phyloP scores from a whole-genome alignment of 2,329 filamentous ascomycete genomes.

The Parastagonospora avenae region DNA sequence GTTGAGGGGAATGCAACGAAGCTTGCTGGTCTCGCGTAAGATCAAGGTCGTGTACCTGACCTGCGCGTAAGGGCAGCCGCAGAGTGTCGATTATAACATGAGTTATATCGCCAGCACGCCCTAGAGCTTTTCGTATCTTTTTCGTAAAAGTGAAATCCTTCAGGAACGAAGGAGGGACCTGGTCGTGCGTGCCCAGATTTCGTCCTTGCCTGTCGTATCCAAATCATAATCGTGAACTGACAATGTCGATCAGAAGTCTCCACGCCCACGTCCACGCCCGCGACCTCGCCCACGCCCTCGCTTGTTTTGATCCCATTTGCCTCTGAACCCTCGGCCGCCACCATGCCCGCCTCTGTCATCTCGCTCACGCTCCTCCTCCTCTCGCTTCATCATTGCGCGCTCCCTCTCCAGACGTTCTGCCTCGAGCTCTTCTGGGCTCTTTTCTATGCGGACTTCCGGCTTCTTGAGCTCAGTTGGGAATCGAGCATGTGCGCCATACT shows the following conservation, averaged over 20 bases:
- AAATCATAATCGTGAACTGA: too few species aligned
- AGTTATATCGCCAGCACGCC: too few species aligned
- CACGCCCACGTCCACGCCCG: constrained; percentile 29
- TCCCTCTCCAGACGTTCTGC: constrained; percentile 58
- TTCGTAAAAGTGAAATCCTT: too few species aligned
- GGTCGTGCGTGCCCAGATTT: too few species aligned
- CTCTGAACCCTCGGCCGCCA: constrained; percentile 36
- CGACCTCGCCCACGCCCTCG: constrained; percentile 31
- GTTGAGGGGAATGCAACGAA: too few species aligned
- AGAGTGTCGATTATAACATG: too few species aligned
- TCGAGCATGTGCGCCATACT: constrained; percentile 79
- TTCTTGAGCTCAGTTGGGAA: constrained; percentile 74
- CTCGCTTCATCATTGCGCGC: constrained; percentile 52
- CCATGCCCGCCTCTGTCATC: constrained; percentile 42
- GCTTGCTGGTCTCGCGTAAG: too few species aligned
- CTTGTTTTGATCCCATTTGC: constrained; percentile 44
- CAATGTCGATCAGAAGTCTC: constrained; percentile 19
- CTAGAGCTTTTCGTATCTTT: too few species aligned
- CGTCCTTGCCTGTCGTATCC: too few species aligned
- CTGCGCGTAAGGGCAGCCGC: too few species aligned
- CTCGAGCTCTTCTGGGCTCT: constrained; percentile 73
- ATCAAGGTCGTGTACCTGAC: too few species aligned
- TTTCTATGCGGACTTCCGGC: constrained; percentile 67
- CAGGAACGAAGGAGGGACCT: too few species aligned
- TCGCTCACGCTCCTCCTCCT: constrained; percentile 47